Base-by-base conservation (phyloP, 108 stramenopile species). In the Nannochloropsis oceanica region DNA sequence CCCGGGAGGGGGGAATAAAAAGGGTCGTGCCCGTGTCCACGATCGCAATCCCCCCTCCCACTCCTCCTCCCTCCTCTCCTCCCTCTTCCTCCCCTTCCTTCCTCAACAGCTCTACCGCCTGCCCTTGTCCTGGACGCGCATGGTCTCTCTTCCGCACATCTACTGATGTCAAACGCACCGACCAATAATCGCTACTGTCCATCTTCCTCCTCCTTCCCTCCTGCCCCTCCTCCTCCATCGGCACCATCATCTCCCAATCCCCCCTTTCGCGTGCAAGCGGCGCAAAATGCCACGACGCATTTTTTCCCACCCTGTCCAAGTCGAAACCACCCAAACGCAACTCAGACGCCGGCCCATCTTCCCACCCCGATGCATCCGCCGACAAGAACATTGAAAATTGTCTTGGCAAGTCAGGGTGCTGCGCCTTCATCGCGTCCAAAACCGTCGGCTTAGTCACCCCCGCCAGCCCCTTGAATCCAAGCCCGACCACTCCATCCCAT, bases 361-460 rank as follows among this genome's bases (percentile, higher is more conserved):
- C 46, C 46, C 13, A 50, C 18, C 46, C 46, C 46, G 14, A 18
- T 13, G 13, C 46, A 43, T 87, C 87, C 44, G 80, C 80, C 25
- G 86, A 44, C 44, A 89, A 84, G 44, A 87, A 89, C 24, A 89
- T 84, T 44, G 84, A 85, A 43, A 89, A 89, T n/a, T 87, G 84
- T 80, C 82, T 82, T 34, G 88, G 88, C 43, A 89, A 81, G 14
- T 87, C 87, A 22, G 88, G 84, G 84, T 89, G 86, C 26, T 89
- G 87, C 50, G 84, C 43, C 50, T 85, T 87, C 18, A 89, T 44
- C 25, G 87, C 20, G 11, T 89, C 89, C 18, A 89, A 46, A 3
- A 89, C 43, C n/a, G 89, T 89, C 42, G 89, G 87, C 50, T 27
- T 25, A 8, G 84, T 88, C 24, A 88, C 81, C 84, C 82, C 84